Base-by-base conservation (phyloP, 1,284 basidiomycete species). In the Microbotryum violaceum region DNA sequence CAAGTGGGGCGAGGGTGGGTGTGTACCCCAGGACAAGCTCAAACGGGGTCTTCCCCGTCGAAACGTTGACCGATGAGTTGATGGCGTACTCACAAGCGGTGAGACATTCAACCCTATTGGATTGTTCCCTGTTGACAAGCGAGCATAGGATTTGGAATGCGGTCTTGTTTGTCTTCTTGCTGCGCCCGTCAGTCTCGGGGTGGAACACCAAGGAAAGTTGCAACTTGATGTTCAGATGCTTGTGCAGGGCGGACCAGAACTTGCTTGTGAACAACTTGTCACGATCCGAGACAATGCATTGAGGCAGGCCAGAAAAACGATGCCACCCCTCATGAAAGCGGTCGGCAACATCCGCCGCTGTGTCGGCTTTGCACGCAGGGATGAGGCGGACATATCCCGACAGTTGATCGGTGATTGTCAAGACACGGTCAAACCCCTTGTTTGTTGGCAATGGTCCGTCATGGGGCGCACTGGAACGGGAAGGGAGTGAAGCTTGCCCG, bases 191-290 rank as follows among this genome's bases (percentile, higher is more conserved):
- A 3, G 71, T 77, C 58, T 82, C 69, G 0, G 79, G 80, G 57
- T 81, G 79, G 54, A 77, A 82, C 0, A 77, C 67, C 2, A 76
- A 77, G 0, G 77, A 80, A 75, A 82, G 75, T 3, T 67, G 62
- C 46, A 48, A 49, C 45, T 50, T 68, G 8, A 68, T 51, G 10
- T 67, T 72, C 0, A 65, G 56, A 8, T 68, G 56, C 20, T 25
- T 25, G 49, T 71, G 64, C 1, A 74, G 62, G 0, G 58, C 50
- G 0, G 58, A 48, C 74, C 74, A 75, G 54, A 75, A 73, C 16
- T 31, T 18, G 3, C 67, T 66, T 0, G 64, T 60, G 55, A 72
- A 75, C 1, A 71, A 60, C 21, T 69, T 68, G 52, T 74, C 67
- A n/a, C n/a, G n/a, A n/a, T n/a, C n/a, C n/a, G n/a, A n/a, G n/a